Percentiles rank a stretch among this genome's conserved stretches.
phyloP scores from a whole-genome alignment of 495 filamentous ascomycete genomes.

The Penicillium bialowiezense region DNA sequence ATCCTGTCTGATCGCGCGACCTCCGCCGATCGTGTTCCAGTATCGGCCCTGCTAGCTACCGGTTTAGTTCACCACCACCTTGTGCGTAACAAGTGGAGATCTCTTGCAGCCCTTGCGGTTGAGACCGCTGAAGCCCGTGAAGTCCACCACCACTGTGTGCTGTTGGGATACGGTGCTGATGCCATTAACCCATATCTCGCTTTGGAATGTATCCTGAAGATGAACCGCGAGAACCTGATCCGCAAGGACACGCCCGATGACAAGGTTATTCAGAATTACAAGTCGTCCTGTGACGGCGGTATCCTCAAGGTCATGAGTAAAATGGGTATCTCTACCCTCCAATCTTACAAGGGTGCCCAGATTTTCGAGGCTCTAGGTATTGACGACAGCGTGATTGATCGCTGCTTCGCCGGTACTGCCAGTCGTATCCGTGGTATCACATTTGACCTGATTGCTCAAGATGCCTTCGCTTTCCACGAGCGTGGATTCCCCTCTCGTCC shows the following conservation, averaged over 20 bases:
- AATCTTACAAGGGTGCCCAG: slow-evolving; percentile 98
- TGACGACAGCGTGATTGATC: slow-evolving; percentile 91
- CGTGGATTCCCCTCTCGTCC: slow-evolving; percentile 84
- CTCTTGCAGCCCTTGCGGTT: slow-evolving; percentile 81
- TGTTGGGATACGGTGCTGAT: slow-evolving; percentile 94
- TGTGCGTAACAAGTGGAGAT: slow-evolving; percentile 94
- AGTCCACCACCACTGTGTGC: slow-evolving; percentile 98
- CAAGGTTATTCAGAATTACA: slow-evolving; percentile 91
- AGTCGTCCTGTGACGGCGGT: slow-evolving; percentile 95
- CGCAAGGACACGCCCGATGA: slow-evolving; percentile 84
- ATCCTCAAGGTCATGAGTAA: slow-evolving; percentile 99
- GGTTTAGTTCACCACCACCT: slow-evolving; percentile 97
- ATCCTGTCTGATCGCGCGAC: slow-evolving; percentile 90
- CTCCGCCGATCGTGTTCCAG: slow-evolving; percentile 75
- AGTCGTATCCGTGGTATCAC: slow-evolving; percentile 95
- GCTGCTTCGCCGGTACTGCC: slow-evolving; percentile 94
- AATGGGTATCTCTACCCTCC: slow-evolving; percentile 98
- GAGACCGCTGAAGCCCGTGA: slow-evolving; percentile 98
- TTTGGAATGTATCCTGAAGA: slow-evolving; percentile 97
- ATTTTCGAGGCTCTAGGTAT: slow-evolving; percentile 99
- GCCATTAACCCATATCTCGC: slow-evolving; percentile 96
- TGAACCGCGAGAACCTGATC: slow-evolving; percentile 93
- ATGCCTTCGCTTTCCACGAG: slow-evolving; percentile 96
- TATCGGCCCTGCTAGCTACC: slow-evolving; percentile 87
- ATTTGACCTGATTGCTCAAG: slow-evolving; percentile 92